phyloP scores from a whole-genome alignment of 129 eudicot genomes.

The Helianthus annuus region DNA sequence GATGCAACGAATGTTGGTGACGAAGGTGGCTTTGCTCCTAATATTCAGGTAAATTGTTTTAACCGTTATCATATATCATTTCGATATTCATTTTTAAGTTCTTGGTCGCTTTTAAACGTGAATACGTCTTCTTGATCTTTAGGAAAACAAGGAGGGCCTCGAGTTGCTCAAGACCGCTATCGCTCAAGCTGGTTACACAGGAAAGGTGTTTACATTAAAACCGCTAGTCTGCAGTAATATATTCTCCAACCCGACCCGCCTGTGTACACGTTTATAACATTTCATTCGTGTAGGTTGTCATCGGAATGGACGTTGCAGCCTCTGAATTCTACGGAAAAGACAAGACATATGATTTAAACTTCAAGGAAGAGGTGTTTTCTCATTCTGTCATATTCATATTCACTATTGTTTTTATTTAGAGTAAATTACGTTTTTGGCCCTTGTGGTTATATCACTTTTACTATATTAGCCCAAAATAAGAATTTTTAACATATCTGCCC shows the following conservation, averaged over 20 bases:
- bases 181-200: slow-evolving; percentile 89
- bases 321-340: slow-evolving; percentile 90
- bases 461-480: too few species aligned
- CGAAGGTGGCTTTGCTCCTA: slow-evolving; percentile 99
- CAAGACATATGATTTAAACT: slow-evolving; percentile 90
- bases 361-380: slow-evolving; percentile 76
- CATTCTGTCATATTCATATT: neutral
- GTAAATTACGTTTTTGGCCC: too few species aligned
- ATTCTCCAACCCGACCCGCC: neutral
- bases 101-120: neutral
- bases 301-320: slow-evolving; percentile 99
- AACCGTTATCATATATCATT: too few species aligned
- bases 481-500: too few species aligned
- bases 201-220: slow-evolving; percentile 54
- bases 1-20: slow-evolving; percentile 99
- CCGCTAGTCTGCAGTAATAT: neutral
- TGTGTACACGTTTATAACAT: neutral
- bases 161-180: slow-evolving; percentile 96
- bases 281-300: slow-evolving; percentile 63
- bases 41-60: slow-evolving; percentile 70
- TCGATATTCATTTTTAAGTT: neutral
- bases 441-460: too few species aligned
- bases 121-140: slow-evolving; percentile 23
- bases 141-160: slow-evolving; percentile 99
- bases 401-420: neutral